phyloP scores from a whole-genome alignment of 1,284 basidiomycete species.

The Xerocomus nothofagi region DNA sequence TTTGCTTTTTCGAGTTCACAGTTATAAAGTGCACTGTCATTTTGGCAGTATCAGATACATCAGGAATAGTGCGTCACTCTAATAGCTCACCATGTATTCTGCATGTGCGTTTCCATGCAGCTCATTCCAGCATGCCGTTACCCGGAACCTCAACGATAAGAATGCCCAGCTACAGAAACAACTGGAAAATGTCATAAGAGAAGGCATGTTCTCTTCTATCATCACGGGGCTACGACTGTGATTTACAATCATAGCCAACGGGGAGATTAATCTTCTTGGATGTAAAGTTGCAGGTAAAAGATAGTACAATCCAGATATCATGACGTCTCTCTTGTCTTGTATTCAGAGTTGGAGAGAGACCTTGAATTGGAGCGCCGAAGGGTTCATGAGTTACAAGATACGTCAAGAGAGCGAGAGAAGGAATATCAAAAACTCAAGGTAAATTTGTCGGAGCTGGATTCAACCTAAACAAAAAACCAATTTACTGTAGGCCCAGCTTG shows the following conservation, averaged over 20 bases:
- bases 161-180: conserved; percentile 79
- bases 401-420: conserved; percentile 72
- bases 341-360: conserved; percentile 70
- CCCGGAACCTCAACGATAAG: conserved; percentile 76
- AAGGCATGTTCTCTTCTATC: conserved; percentile 48
- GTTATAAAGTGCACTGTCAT: conserved; percentile 66
- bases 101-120: conserved; percentile 38
- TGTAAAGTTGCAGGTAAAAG: conserved; percentile 61
- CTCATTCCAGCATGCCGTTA: conserved; percentile 77
- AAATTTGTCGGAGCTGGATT: conserved; percentile 1
- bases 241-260: conserved; percentile 53
- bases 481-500: conserved; percentile 57
- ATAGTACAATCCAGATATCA: not conserved
- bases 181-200: conserved; percentile 74
- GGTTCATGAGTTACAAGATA: conserved; percentile 69
- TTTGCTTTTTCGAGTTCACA: conserved; percentile 11
- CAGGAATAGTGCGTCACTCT: conserved; percentile 65
- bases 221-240: not conserved
- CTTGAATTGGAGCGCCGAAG: conserved; percentile 76
- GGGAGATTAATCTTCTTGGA: conserved; percentile 69
- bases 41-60: conserved; percentile 86
- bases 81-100: not conserved
- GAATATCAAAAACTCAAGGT: conserved; percentile 87
- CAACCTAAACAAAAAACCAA: conserved; percentile 50
- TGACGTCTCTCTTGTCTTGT: conserved; percentile 3